Evolutionary conservation across 2,329 filamentous ascomycete species (phyloP).

Genomic region (Eutypa lata): DNA sequence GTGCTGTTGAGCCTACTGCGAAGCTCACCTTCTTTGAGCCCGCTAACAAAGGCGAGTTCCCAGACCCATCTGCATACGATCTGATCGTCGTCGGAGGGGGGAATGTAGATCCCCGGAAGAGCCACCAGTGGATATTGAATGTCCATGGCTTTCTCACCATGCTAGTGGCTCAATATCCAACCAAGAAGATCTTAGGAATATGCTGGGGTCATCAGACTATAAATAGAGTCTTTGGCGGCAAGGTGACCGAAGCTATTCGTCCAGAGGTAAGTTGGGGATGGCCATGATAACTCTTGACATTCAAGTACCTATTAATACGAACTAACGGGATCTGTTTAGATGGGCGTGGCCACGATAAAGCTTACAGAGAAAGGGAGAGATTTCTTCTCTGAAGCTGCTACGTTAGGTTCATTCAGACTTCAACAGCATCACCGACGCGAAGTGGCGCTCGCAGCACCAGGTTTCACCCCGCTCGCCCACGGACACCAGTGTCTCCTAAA

Average conservation of each 20-base stretch:
- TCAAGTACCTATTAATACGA: not conserved
- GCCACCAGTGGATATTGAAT: slow-evolving; percentile 37
- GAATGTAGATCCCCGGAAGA: slow-evolving; percentile 38
- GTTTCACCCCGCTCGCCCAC: slow-evolving; percentile 33
- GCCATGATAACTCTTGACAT: slow-evolving; percentile 1
- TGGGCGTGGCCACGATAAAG: slow-evolving; percentile 32
- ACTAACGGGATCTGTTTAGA: slow-evolving; percentile 13
- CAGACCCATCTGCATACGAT: slow-evolving; percentile 36
- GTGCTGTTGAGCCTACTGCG: slow-evolving; percentile 25
- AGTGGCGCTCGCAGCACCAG: slow-evolving; percentile 29
- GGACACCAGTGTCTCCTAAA: slow-evolving; percentile 37
- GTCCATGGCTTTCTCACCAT: slow-evolving; percentile 37
- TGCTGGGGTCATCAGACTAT: slow-evolving; percentile 48
- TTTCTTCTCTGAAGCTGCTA: slow-evolving; percentile 32
- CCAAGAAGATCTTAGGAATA: slow-evolving; percentile 37
- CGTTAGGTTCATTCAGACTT: slow-evolving; percentile 21
- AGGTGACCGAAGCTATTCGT: slow-evolving; percentile 32
- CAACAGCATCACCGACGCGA: slow-evolving; percentile 43
- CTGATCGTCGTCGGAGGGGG: slow-evolving; percentile 41
- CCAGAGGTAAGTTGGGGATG: slow-evolving; percentile 32
- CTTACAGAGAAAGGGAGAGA: slow-evolving; percentile 34
- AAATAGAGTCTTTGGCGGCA: slow-evolving; percentile 34
- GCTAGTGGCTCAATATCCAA: slow-evolving; percentile 27
- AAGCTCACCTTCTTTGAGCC: slow-evolving; percentile 34
- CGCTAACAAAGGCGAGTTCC: slow-evolving; percentile 32